A percentile compares a stretch with the other conserved stretches of the same genome.
These are phyloP conservation scores for Pseudogymnoascus sp. DNA, from an alignment of 2,329 filamentous ascomycete species.

Conservation along the genomic window DNA sequence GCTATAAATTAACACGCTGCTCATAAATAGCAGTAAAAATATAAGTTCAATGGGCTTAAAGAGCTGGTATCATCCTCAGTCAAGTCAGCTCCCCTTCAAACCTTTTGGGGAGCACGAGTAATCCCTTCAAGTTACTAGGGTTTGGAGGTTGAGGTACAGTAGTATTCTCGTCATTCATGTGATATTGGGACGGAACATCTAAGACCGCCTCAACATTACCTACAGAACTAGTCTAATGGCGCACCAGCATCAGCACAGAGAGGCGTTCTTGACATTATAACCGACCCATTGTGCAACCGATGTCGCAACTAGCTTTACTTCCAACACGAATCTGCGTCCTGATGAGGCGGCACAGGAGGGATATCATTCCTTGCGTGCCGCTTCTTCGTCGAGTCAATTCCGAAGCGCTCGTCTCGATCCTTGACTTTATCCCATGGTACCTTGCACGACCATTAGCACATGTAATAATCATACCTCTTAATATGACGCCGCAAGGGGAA, in stretches of 20 bases:
- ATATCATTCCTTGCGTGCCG: conserved; percentile 45
- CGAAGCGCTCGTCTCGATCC: conserved; percentile 47
- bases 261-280: neutral
- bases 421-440: conserved; percentile 31
- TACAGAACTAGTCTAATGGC: neutral
- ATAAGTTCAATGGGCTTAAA: no score
- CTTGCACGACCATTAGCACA: conserved; percentile 25
- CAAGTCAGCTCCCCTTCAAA: no score
- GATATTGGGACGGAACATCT: neutral
- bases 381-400: conserved; percentile 44
- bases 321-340: conserved; percentile 42
- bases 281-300: neutral
- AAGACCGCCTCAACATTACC: neutral
- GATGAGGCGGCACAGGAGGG: conserved; percentile 38
- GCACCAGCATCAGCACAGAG: neutral
- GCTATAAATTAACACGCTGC: no score
- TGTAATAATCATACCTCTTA: conserved; percentile 14
- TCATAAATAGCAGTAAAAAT: no score
- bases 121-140: neutral
- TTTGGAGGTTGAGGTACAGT: neutral
- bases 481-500: conserved; percentile 21
- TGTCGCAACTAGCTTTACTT: conserved; percentile 19
- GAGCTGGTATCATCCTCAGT: neutral
- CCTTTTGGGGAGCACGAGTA: no score
- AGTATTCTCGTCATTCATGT: neutral